Evolutionary conservation across 2,329 filamentous ascomycete species (phyloP), one percentile per base, ranked within the genome.

Genomic region (Penicillium griseofulvum): DNA sequence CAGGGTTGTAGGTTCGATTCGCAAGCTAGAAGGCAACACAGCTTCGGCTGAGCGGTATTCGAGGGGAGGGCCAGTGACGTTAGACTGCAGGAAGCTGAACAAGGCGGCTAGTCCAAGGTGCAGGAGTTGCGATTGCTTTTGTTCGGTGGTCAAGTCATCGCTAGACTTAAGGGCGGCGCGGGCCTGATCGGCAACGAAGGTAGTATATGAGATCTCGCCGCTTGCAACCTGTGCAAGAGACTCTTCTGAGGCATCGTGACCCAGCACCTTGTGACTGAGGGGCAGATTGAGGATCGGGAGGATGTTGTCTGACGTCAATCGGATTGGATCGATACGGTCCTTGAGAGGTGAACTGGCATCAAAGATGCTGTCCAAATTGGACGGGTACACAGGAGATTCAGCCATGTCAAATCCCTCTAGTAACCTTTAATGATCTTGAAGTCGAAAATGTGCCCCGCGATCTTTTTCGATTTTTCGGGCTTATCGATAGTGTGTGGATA

Each of bases 11-110:
- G 75, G 73, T n/a, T 75, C 64, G 1, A 62, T 56, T 33, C 64
- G 69, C 41, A 77, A 62, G 10, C 54, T 36, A n/a, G 66, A 49
- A 5, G 81, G 80, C 4, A 87, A 65, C 6, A 87, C 60, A 1
- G 76, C 60, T 12, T 80, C 73, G 4, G 80, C 74, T 3, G 81
- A 74, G 24, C 74, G 73, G 67, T 85, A 87, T 0, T 79, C 75
- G n/a, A 96, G 77, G 0, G 91, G 87, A 1, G 92, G 92, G 0
- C 92, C 92, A 4, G 92, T 96, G 51, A 95, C 89, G 69, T 91
- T 96, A 1, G 86, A 85, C 71, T 97, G 92, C 16, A 96, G 74
- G 69, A 96, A 97, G 11, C 87, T 84, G 67, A 90, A 83, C 11
- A 96, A 80, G 1, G 87, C 83, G 1, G 88, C 86, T 45, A 90